These are phyloP conservation scores for Hansenula lynferdii DNA, from an alignment of 1,139 yeast species.

Conservation along the genomic window DNA sequence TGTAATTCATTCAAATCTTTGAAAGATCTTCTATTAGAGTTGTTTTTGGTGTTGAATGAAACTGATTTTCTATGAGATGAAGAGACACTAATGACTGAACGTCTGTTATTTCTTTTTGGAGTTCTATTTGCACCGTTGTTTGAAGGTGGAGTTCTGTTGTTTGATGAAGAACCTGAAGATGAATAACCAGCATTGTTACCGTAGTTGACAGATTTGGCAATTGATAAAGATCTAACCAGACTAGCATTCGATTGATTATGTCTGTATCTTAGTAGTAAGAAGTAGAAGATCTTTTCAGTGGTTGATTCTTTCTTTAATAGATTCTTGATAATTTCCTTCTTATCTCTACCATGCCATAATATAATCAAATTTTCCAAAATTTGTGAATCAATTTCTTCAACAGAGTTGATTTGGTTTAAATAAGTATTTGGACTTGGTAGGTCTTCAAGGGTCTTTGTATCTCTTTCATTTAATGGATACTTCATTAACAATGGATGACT, in stretches of 20 bases:
- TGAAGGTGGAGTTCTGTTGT: slow-evolving; percentile 12
- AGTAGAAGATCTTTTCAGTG: slow-evolving; percentile 74
- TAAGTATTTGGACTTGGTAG: slow-evolving; percentile 64
- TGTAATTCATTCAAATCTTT: slow-evolving; percentile 8
- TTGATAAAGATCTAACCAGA: slow-evolving; percentile 23
- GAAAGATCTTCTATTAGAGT: slow-evolving; percentile 19
- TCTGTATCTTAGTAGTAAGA: slow-evolving; percentile 43
- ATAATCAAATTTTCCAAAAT: slow-evolving; percentile 66
- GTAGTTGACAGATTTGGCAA: slow-evolving; percentile 23
- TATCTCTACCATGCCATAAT: slow-evolving; percentile 68
- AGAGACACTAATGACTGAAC: slow-evolving; percentile 48
- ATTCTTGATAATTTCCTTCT: slow-evolving; percentile 49
- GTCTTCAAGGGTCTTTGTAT: slow-evolving; percentile 39
- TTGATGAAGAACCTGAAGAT: slow-evolving; percentile 3
- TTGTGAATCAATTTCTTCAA: slow-evolving; percentile 51
- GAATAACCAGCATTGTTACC: background rate
- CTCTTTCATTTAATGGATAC: slow-evolving; percentile 38
- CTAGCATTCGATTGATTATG: slow-evolving; percentile 28
- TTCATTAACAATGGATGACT: slow-evolving; percentile 70
- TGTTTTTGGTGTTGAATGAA: slow-evolving; percentile 41
- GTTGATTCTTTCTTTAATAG: slow-evolving; percentile 54
- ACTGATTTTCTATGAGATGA: slow-evolving; percentile 53
- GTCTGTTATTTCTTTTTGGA: slow-evolving; percentile 40
- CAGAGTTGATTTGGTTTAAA: slow-evolving; percentile 42
- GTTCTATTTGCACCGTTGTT: slow-evolving; percentile 23